Conservation (phyloP, 495 filamentous ascomycete species). For the Trichoderma gamsii region DNA sequence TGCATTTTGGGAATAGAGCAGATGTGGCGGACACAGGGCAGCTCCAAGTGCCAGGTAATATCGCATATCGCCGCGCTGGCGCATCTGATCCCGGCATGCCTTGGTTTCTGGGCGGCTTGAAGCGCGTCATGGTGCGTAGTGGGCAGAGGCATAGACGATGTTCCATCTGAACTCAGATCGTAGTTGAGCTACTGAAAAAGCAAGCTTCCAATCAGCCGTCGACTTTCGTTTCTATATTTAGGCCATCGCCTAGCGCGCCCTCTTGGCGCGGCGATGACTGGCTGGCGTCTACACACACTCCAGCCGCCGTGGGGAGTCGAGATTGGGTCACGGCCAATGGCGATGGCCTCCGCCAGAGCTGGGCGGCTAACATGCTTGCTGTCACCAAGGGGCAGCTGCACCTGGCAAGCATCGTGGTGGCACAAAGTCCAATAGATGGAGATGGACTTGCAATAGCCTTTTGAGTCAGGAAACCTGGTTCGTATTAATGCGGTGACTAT, state of each 20-base stretch:
- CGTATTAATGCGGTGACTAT: background rate
- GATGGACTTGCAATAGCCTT: background rate
- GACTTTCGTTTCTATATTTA: background rate
- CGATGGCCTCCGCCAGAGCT: background rate
- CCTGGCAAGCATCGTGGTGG: background rate
- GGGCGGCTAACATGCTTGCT: slow-evolving; percentile 10
- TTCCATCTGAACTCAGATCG: background rate
- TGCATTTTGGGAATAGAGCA: background rate
- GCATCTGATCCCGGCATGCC: background rate
- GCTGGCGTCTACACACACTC: slow-evolving; percentile 4
- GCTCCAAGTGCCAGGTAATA: background rate
- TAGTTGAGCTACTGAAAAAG: background rate
- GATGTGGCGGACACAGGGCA: background rate
- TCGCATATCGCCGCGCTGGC: background rate
- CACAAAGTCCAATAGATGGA: background rate
- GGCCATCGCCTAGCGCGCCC: background rate
- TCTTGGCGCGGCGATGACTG: slow-evolving; percentile 1
- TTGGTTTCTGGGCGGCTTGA: background rate
- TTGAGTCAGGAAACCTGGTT: background rate
- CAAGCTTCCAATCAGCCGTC: background rate
- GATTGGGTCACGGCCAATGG: background rate
- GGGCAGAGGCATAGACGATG: background rate
- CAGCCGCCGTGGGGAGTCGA: background rate
- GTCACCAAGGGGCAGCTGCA: slow-evolving; percentile 2
- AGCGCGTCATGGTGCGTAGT: background rate